Conservation (phyloP, 2,329 filamentous ascomycete species). For the Leptodontidium sp. region DNA sequence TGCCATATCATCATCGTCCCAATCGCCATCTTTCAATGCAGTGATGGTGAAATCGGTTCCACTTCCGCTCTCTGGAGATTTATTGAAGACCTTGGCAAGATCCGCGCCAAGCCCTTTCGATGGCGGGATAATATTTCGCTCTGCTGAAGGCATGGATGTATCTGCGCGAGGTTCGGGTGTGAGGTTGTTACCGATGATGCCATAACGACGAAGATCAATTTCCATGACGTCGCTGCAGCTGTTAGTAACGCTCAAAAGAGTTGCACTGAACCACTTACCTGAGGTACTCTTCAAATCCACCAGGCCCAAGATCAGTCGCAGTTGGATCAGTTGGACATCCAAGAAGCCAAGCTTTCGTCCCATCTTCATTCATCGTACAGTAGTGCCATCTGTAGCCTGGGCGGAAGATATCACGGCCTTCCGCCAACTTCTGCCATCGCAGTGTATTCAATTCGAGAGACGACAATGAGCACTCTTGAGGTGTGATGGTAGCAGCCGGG, state of each 20-base stretch:
- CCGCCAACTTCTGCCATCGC: slow-evolving; percentile 93
- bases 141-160: slow-evolving; percentile 54
- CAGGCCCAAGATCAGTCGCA: slow-evolving; percentile 70
- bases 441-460: slow-evolving; percentile 86
- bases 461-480: slow-evolving; percentile 88
- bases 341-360: slow-evolving; percentile 96
- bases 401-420: slow-evolving; percentile 93
- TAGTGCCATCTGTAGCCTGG: slow-evolving; percentile 97
- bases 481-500: slow-evolving; percentile 84
- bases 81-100: slow-evolving; percentile 86
- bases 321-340: slow-evolving; percentile 82
- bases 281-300: slow-evolving; percentile 86
- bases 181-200: slow-evolving; percentile 83
- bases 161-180: slow-evolving; percentile 61
- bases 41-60: slow-evolving; percentile 93
- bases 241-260: slow-evolving; percentile 3
- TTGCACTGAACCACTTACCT: slow-evolving; percentile 51
- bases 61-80: slow-evolving; percentile 82
- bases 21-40: slow-evolving; percentile 79
- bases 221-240: slow-evolving; percentile 79
- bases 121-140: slow-evolving; percentile 57
- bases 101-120: slow-evolving; percentile 82
- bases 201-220: slow-evolving; percentile 90
- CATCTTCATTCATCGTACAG: slow-evolving; percentile 93
- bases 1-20: slow-evolving; percentile 66